Percentiles rank a stretch among this genome's conserved stretches.
Evolutionary conservation across 108 stramenopile genomes (phyloP).

Genomic region (Aurantiochytrium sp.): DNA sequence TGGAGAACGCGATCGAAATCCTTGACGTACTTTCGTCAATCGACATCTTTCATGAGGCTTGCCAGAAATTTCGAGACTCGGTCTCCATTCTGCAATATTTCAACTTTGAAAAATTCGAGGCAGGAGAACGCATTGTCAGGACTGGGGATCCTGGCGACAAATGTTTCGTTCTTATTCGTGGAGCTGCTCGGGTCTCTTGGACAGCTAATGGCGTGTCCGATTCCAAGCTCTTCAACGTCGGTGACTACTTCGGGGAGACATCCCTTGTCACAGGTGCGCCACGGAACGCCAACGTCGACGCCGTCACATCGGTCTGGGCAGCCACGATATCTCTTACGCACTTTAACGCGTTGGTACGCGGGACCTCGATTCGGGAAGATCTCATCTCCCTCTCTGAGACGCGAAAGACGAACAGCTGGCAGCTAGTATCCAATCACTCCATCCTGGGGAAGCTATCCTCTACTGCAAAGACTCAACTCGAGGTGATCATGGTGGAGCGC

Average conservation of each 20-base stretch:
- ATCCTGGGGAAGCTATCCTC: not conserved
- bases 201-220: not conserved
- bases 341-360: not conserved
- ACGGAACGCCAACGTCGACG: not conserved
- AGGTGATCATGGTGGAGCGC: not conserved
- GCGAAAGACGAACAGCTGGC: constrained; percentile 8
- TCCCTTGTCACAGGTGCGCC: not conserved
- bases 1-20: not conserved
- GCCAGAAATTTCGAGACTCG: not conserved
- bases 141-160: constrained; percentile 1
- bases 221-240: not conserved
- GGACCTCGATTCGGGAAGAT: not conserved
- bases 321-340: not conserved
- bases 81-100: not conserved
- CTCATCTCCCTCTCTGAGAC: not conserved
- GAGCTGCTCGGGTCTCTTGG: not conserved
- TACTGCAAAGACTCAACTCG: constrained; percentile 4
- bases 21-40: not conserved
- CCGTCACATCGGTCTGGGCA: not conserved
- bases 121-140: not conserved
- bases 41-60: not conserved
- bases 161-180: not conserved
- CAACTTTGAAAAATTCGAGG: not conserved
- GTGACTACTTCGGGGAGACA: not conserved
- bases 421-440: not conserved